phyloP scores from a whole-genome alignment of 108 stramenopile genomes.

The Epipyxis sp. region DNA sequence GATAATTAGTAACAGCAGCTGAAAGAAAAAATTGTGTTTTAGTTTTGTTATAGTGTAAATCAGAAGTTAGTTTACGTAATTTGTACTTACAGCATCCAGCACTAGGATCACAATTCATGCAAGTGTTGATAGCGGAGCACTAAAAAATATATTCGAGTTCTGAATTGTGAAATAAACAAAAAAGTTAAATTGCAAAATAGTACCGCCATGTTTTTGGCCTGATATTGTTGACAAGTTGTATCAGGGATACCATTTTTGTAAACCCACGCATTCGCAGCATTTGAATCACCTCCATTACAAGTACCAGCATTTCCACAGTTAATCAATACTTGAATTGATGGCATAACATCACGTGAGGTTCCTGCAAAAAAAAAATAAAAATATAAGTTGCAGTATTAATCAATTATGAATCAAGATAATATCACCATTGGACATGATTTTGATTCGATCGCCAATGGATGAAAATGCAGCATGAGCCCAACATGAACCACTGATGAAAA shows the following conservation, averaged over 20 bases:
- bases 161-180: not conserved
- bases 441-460: constrained; percentile 37
- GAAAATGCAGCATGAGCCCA: constrained; percentile 39
- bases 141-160: not conserved
- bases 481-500: constrained; percentile 33
- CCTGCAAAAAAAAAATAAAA: constrained; percentile 9
- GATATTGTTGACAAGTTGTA: constrained; percentile 28
- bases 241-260: constrained; percentile 31
- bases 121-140: constrained; percentile 17
- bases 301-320: constrained; percentile 41
- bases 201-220: constrained; percentile 30
- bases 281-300: constrained; percentile 35
- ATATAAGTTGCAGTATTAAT: not conserved
- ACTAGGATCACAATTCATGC: constrained; percentile 12
- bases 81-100: constrained; percentile 9
- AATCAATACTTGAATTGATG: constrained; percentile 39
- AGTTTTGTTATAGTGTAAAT: no score
- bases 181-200: not conserved
- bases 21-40: not conserved
- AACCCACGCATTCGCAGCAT: constrained; percentile 3
- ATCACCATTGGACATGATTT: constrained; percentile 32
- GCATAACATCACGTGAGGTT: constrained; percentile 31
- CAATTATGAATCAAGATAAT: not conserved
- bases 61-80: no score
- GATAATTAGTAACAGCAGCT: not conserved